phyloP scores from a whole-genome alignment of 495 filamentous ascomycete species.

The Staphylotrichum longicolle region DNA sequence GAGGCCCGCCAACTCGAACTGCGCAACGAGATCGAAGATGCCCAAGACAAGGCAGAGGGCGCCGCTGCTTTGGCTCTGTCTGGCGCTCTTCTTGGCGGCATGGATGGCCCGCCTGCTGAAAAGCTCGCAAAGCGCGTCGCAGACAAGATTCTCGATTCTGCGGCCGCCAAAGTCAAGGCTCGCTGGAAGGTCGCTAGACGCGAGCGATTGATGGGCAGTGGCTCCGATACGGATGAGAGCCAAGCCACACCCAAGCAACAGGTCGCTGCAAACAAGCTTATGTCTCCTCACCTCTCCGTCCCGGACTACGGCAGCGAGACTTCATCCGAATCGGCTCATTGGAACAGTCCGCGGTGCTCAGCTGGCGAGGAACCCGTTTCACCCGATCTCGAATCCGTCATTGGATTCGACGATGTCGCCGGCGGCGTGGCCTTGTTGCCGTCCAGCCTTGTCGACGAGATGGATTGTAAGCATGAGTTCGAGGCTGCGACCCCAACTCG shows the following conservation, averaged over 20 bases:
- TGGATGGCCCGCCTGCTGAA: conserved; percentile 10
- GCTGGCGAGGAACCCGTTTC: conserved; percentile 5
- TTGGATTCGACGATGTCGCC: conserved; percentile 4
- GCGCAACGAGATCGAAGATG: conserved; percentile 9
- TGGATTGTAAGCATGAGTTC: conserved; percentile 1
- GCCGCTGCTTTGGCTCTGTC: not conserved
- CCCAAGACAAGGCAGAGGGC: not conserved
- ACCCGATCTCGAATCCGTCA: conserved; percentile 6
- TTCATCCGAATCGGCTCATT: conserved; percentile 14
- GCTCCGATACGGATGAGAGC: too few species aligned
- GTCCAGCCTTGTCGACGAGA: not conserved
- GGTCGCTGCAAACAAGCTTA: too few species aligned
- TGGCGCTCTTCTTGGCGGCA: not conserved
- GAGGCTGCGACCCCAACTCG: conserved; percentile 3
- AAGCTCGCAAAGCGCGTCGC: not conserved
- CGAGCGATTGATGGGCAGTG: not conserved
- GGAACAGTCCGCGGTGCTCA: conserved; percentile 18
- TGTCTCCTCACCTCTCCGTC: conserved; percentile 8
- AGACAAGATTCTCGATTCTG: not conserved
- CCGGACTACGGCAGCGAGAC: conserved; percentile 25
- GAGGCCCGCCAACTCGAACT: conserved; percentile 11
- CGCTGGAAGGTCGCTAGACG: conserved; percentile 10
- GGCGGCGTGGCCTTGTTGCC: conserved; percentile 17
- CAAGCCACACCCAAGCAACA: too few species aligned
- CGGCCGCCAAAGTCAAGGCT: not conserved